phyloP scores from a whole-genome alignment of 2,329 filamentous ascomycete species.

The Ambrosiella cleistominuta region DNA sequence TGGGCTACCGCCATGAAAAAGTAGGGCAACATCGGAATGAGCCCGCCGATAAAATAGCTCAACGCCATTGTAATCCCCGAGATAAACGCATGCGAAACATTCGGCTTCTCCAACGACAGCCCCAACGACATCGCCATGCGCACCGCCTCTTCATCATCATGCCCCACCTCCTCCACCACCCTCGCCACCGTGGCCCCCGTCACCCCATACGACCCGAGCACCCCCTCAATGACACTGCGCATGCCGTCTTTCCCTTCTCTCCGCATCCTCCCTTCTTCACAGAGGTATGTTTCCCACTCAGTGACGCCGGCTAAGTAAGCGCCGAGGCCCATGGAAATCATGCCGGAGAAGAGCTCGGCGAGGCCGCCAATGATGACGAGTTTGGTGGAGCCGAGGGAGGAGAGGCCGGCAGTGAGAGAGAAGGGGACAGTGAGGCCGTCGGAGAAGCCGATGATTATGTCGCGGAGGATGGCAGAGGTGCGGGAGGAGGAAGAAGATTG shows the following conservation, averaged over 20 bases:
- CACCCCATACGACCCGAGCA: constrained; percentile 34
- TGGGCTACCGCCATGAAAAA: constrained; percentile 34
- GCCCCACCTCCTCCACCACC: constrained; percentile 32
- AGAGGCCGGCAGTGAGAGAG: constrained; percentile 57
- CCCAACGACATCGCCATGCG: constrained; percentile 44
- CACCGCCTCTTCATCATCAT: constrained; percentile 31
- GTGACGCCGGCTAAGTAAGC: constrained; percentile 51
- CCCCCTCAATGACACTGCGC: constrained; percentile 25
- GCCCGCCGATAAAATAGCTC: constrained; percentile 52
- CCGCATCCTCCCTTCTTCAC: constrained; percentile 29
- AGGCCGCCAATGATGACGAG: constrained; percentile 56
- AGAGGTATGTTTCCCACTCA: constrained; percentile 32
- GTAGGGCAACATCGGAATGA: constrained; percentile 56
- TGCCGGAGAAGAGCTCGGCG: constrained; percentile 58
- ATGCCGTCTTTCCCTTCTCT: neutral
- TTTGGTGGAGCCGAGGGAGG: constrained; percentile 43
- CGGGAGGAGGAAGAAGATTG: constrained; percentile 18
- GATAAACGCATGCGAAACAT: constrained; percentile 28
- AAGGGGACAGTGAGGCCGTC: constrained; percentile 69
- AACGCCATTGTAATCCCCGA: constrained; percentile 49
- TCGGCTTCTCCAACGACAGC: constrained; percentile 29
- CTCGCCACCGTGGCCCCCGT: constrained; percentile 24
- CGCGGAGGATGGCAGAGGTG: constrained; percentile 32
- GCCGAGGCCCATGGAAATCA: constrained; percentile 62
- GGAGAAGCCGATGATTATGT: constrained; percentile 59